Evolutionary conservation across 495 filamentous ascomycete species (phyloP).

Genomic region (Neurospora sp.): DNA sequence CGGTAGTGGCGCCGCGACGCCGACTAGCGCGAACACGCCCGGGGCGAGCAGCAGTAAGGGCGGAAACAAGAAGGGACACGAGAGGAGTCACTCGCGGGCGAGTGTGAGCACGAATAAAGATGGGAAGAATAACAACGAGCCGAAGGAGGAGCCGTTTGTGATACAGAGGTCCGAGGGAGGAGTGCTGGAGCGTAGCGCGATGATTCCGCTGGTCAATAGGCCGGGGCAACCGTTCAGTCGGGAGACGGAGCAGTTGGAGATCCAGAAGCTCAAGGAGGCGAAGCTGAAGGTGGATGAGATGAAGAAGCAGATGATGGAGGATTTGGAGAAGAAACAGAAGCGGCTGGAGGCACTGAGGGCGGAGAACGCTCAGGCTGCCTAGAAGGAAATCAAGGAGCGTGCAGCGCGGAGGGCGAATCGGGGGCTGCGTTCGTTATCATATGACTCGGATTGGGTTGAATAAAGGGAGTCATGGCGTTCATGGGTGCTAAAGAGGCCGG

Average conservation of each 20-base stretch:
- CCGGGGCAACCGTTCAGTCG: conserved; percentile 63
- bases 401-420: background rate
- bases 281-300: conserved; percentile 58
- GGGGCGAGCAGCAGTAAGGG: background rate
- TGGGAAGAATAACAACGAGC: conserved; percentile 4
- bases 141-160: background rate
- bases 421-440: background rate
- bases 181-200: conserved; percentile 51
- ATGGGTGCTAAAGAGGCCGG: background rate
- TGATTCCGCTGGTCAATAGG: conserved; percentile 55
- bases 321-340: conserved; percentile 51
- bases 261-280: conserved; percentile 62
- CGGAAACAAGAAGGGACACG: background rate
- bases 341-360: conserved; percentile 35
- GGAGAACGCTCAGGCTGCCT: conserved; percentile 11
- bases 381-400: background rate
- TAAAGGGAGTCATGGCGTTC: background rate
- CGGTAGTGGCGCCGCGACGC: background rate
- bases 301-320: conserved; percentile 51
- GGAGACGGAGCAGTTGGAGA: conserved; percentile 63
- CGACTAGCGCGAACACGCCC: background rate
- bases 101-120: conserved; percentile 15
- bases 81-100: background rate
- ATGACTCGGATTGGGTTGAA: background rate
- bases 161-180: conserved; percentile 30